Base-by-base conservation (phyloP, 129 eudicot genomes). In the Ambrosia artemisiifolia region DNA sequence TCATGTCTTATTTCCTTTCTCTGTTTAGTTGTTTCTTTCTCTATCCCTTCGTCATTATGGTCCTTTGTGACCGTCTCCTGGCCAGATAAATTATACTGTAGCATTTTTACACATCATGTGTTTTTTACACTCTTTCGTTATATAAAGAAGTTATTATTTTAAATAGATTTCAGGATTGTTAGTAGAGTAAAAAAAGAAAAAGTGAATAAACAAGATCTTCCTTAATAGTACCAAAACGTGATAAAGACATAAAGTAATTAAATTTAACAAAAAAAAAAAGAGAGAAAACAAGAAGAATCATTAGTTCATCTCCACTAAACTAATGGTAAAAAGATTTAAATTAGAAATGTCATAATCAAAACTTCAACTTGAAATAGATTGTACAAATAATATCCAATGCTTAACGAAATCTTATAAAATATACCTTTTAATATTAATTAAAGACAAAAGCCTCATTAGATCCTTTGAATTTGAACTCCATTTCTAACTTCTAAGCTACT, bases 401-500 rank as follows among this genome's bases (percentile, higher is more conserved):
- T 71, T 78, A 78, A 71, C 77, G 42, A 71, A 78, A 71, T 53
- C 72, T 40, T 71, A 51, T 71, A 71, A 42, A 71, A 78, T 49
- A 14, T 63, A 36, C 7, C 11, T 8, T 32, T 7, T 62, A n/a
- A n/a, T n/a, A n/a, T 73, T 62, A 6, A 33, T 71, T 69, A 17
- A 69, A 69, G 70, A 77, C n/a, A 43, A 71, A 54, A 54, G 66
- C 60, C 67, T 64, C 61, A 5, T 54, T 69, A 64, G 67, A 64
- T 71, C 78, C 82, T 71, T 78, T 78, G 82, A 53, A 78, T 64
- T 70, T 71, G 73, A 63, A 8, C 82, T 64, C 61, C 11, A 30
- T 71, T 78, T 65, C 67, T 54, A 78, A 71, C 82, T 78, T 78
- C 82, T 53, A 78, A 78, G 82, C 78, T 71, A 71, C 77, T 71